Conservation (phyloP, 83 land plant genomes). For the Larix sibirica region DNA sequence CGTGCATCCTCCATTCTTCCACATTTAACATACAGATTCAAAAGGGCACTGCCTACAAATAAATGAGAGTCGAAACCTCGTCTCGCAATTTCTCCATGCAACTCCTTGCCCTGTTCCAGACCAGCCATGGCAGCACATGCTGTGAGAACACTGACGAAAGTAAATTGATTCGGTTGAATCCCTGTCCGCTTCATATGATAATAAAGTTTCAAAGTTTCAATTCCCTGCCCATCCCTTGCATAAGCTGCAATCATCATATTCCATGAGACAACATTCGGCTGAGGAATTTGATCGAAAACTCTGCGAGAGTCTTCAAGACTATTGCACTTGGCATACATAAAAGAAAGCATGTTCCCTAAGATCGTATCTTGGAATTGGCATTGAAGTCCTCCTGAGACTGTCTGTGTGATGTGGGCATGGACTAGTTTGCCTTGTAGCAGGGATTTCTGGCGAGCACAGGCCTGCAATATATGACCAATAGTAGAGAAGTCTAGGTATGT, state of each 20-base stretch:
- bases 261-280: conserved; percentile 21
- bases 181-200: conserved; percentile 22
- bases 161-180: not conserved
- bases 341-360: not conserved
- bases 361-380: not conserved
- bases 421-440: conserved; percentile 1
- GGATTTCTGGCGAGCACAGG: not conserved
- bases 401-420: not conserved
- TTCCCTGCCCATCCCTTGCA: not conserved
- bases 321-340: not conserved
- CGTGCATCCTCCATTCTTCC: conserved; percentile 4
- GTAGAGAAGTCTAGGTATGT: not conserved
- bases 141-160: not conserved
- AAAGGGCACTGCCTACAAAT: conserved; percentile 8
- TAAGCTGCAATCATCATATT: conserved; percentile 43
- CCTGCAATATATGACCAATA: not conserved
- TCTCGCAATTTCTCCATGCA: conserved; percentile 10
- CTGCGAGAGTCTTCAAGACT: not conserved
- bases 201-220: conserved; percentile 17
- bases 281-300: not conserved
- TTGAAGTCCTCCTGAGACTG: not conserved
- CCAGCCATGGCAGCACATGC: not conserved
- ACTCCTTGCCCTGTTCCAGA: conserved; percentile 6
- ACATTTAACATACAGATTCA: conserved; percentile 23
- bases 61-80: not conserved